Evolutionary conservation across 2,329 filamentous ascomycete genomes (phyloP).

Genomic region (Ceratocystis lukuohia): DNA sequence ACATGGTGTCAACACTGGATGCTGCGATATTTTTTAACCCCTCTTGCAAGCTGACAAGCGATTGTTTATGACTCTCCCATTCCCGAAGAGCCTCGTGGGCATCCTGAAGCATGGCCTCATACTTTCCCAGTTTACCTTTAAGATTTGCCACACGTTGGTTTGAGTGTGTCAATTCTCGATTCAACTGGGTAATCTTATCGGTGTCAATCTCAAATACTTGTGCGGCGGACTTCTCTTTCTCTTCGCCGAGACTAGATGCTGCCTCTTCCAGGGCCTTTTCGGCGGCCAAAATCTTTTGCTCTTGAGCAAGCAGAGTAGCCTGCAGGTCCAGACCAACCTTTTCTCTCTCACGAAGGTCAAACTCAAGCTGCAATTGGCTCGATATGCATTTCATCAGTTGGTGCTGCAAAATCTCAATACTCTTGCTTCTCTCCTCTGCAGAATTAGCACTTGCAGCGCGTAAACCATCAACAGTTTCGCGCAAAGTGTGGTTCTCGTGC

Average conservation of each 20-base stretch:
- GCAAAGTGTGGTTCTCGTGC: conserved; percentile 8
- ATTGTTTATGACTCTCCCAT: conserved; percentile 17
- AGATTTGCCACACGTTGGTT: conserved; percentile 20
- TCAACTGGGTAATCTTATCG: neutral
- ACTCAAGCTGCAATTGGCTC: neutral
- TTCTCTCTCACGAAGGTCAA: conserved; percentile 13
- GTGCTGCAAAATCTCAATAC: neutral
- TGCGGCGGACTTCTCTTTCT: neutral
- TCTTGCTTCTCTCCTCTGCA: conserved; percentile 3
- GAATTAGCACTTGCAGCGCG: neutral
- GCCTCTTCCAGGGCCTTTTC: neutral
- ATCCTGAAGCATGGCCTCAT: conserved; percentile 14
- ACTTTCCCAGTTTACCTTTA: conserved; percentile 17
- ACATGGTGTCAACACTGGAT: conserved; percentile 9
- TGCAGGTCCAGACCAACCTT: conserved; percentile 6
- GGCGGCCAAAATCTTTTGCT: conserved; percentile 8
- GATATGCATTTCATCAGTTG: conserved; percentile 13
- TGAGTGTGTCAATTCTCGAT: conserved; percentile 11
- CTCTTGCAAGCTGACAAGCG: conserved; percentile 11
- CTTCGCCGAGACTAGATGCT: neutral
- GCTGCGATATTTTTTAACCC: conserved; percentile 9
- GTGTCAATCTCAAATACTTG: neutral
- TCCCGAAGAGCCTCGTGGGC: conserved; percentile 13
- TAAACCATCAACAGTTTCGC: conserved; percentile 1
- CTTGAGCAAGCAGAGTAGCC: conserved; percentile 5